Percentiles rank a stretch among this genome's conserved stretches.
phyloP scores from a whole-genome alignment of 495 filamentous ascomycete genomes.

The Parathielavia hyrcaniae region DNA sequence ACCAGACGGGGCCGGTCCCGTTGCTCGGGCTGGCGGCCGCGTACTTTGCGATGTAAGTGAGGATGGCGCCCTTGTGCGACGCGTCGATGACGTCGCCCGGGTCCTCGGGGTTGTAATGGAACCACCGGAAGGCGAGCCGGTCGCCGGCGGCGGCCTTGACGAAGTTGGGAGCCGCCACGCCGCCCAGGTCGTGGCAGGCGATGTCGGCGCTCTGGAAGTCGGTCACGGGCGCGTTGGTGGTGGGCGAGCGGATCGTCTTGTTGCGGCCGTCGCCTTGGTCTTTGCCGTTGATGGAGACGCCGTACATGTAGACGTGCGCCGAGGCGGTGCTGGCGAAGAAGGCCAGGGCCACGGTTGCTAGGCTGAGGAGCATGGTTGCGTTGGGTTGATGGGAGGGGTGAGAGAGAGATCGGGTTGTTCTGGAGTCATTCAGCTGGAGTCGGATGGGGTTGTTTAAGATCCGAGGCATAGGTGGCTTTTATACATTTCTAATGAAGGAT shows the following conservation, averaged over 20 bases:
- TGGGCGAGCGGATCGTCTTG: slow-evolving; percentile 38
- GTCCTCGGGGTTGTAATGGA: slow-evolving; percentile 38
- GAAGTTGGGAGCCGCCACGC: slow-evolving; percentile 27
- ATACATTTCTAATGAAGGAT: no score
- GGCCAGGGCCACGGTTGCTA: slow-evolving; percentile 7
- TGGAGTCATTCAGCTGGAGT: no score
- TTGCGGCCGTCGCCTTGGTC: slow-evolving; percentile 37
- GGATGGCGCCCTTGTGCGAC: slow-evolving; percentile 44
- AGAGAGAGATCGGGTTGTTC: no score
- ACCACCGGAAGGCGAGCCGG: slow-evolving; percentile 41
- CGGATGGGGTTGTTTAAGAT: no score
- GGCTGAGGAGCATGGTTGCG: slow-evolving; percentile 7
- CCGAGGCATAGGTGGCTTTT: no score
- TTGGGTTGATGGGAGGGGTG: neutral
- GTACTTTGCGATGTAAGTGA: slow-evolving; percentile 43
- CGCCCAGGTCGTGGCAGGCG: slow-evolving; percentile 41
- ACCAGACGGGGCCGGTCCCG: slow-evolving; percentile 37
- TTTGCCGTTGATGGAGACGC: slow-evolving; percentile 39
- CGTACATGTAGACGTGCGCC: slow-evolving; percentile 39
- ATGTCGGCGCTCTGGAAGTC: slow-evolving; percentile 34
- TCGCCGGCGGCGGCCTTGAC: slow-evolving; percentile 38
- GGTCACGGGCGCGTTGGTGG: slow-evolving; percentile 26
- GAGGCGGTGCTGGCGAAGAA: slow-evolving; percentile 32
- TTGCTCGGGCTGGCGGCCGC: slow-evolving; percentile 24
- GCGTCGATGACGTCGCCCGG: slow-evolving; percentile 39